Conservation (phyloP, 148 eudicot genomes). For the Fagopyrum tataricum region DNA sequence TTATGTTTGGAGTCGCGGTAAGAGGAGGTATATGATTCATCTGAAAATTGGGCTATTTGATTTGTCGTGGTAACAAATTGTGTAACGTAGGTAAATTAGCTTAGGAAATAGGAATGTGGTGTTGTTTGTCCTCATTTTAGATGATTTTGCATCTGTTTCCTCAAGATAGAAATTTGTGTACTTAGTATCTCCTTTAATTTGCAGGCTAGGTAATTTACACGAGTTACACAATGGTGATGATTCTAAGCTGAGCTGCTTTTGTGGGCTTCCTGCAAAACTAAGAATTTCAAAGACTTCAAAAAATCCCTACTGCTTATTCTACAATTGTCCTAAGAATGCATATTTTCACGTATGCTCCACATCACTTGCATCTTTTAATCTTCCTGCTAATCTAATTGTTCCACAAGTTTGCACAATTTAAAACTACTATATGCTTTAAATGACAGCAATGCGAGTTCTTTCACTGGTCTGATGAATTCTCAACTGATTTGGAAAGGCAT, state of each 20-base stretch:
- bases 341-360: conserved; percentile 23
- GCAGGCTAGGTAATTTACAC: conserved; percentile 21
- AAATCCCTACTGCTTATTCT: conserved; percentile 34
- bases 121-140: neutral
- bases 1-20: conserved; percentile 34
- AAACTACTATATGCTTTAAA: neutral
- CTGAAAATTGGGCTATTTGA: neutral
- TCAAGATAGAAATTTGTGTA: neutral
- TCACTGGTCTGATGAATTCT: conserved; percentile 37
- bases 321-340: conserved; percentile 34
- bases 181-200: neutral
- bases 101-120: neutral
- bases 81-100: neutral
- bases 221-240: conserved; percentile 22
- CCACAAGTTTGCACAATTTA: neutral
- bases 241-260: conserved; percentile 26
- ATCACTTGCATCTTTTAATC: neutral
- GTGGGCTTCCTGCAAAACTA: conserved; percentile 40
- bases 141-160: neutral
- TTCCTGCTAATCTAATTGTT: neutral
- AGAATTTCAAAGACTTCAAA: conserved; percentile 33
- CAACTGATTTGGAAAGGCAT: conserved; percentile 27
- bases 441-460: conserved; percentile 40
- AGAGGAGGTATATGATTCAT: conserved; percentile 24
- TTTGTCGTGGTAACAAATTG: neutral